phyloP scores from a whole-genome alignment of 1,139 yeast genomes.

The Yamadazyma kanchanaburiensis region DNA sequence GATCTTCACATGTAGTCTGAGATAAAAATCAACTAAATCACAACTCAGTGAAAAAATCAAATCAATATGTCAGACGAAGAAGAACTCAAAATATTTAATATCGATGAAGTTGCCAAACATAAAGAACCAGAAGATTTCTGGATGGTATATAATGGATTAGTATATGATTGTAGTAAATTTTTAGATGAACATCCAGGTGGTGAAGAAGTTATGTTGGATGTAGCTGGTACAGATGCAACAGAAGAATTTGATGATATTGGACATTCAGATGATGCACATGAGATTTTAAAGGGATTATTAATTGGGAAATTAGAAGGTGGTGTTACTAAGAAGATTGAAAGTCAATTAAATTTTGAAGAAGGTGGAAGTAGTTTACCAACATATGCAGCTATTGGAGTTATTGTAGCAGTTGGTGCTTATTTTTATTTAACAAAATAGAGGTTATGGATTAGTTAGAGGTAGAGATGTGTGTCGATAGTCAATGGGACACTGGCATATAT shows the following conservation, averaged over 20 bases:
- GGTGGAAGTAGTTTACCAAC: constrained; percentile 25
- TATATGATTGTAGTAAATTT: constrained; percentile 79
- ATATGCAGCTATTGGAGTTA: constrained; percentile 48
- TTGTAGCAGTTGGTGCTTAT: constrained; percentile 58
- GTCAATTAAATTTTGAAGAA: constrained; percentile 23
- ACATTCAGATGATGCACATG: constrained; percentile 94
- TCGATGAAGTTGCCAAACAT: constrained; percentile 76
- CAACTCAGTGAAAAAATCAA: background rate
- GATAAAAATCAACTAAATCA: background rate
- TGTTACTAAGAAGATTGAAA: constrained; percentile 26
- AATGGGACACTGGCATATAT: too few species aligned
- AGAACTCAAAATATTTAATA: constrained; percentile 23
- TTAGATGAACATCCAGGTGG: constrained; percentile 97
- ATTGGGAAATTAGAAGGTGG: constrained; percentile 62
- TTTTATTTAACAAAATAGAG: constrained; percentile 16
- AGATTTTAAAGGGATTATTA: constrained; percentile 60
- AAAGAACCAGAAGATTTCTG: constrained; percentile 77
- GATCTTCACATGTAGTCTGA: constrained; percentile 7
- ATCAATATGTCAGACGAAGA: constrained; percentile 7
- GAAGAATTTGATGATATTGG: constrained; percentile 95
- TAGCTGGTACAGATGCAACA: constrained; percentile 92
- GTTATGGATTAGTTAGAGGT: too few species aligned
- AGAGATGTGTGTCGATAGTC: too few species aligned
- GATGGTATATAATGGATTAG: constrained; percentile 88
- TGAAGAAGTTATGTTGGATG: constrained; percentile 89